phyloP scores from a whole-genome alignment of 805 yeast species.

The Myxozyma melibiosi region DNA sequence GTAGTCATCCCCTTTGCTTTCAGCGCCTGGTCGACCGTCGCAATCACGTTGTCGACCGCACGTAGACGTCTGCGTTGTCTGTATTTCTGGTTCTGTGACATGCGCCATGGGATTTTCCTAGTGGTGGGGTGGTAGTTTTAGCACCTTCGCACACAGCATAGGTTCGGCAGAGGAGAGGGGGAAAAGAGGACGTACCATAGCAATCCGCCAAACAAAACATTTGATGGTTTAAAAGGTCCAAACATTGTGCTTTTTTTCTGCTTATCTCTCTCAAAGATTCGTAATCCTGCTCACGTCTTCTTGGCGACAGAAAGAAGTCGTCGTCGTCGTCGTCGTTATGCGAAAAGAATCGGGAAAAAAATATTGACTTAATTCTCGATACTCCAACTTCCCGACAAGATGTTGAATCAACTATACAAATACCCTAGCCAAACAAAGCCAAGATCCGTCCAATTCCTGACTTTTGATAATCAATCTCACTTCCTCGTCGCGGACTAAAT shows the following conservation, averaged over 20 bases:
- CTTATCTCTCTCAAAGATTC: too few relatives aligned
- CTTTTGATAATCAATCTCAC: too few relatives aligned
- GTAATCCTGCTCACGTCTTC: too few relatives aligned
- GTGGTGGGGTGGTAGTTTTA: slow-evolving; percentile 15
- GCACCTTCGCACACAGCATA: too few relatives aligned
- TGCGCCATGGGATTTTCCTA: slow-evolving; percentile 74
- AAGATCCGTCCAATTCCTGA: too few relatives aligned
- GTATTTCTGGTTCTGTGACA: slow-evolving; percentile 77
- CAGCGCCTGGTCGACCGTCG: slow-evolving; percentile 58
- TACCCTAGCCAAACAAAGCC: too few relatives aligned
- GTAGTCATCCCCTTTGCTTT: slow-evolving; percentile 40
- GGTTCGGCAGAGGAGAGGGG: too few relatives aligned
- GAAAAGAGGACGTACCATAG: slow-evolving; percentile 54
- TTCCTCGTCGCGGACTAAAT: too few relatives aligned
- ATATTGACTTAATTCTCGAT: neutral
- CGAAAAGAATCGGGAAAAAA: neutral
- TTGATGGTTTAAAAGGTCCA: slow-evolving; percentile 70
- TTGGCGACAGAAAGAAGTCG: too few relatives aligned
- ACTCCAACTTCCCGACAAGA: too few relatives aligned
- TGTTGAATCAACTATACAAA: too few relatives aligned
- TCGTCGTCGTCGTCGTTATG: too few relatives aligned
- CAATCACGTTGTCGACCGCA: slow-evolving; percentile 77
- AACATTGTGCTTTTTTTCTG: slow-evolving; percentile 48
- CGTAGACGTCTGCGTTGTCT: slow-evolving; percentile 84
- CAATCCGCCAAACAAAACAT: slow-evolving; percentile 66